Base-by-base conservation (phyloP, 164 flowering plant genomes). In the Vitis labrusca region DNA sequence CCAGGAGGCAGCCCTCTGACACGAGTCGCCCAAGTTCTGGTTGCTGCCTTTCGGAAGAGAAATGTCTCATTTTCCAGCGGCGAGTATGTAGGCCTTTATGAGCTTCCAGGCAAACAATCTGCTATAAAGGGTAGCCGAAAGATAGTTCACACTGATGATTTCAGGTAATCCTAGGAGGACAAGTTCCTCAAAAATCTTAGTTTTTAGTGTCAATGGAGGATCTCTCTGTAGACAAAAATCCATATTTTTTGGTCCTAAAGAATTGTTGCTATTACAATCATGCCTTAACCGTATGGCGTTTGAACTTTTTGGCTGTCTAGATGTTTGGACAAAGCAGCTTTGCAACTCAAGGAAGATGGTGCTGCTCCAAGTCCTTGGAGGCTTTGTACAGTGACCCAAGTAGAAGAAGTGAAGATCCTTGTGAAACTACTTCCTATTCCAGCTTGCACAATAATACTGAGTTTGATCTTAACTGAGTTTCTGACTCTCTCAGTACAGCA, bases 1-100 rank as follows among this genome's bases (percentile, higher is more conserved):
- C 99, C 99, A 0, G 99, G 99, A 32, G 99, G 99, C 59, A 94
- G 99, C 73, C 99, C 99, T 47, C 78, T 94, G 37, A 92, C 97
- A 8, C 82, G 99, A n/a, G 94, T 94, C 54, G 94, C 97, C 32
- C 97, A 92, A 67, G 99, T 94, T 57, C 76, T 94, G 13, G 90
- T 88, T 71, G 99, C 97, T 53, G 97, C 99, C n/a, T 88, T 78
- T 65, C 73, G 88, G 53, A 94, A 94, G 81, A 83, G 97, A 70
- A 82, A 80, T 12, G 83, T 76, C 37, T 62, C 91, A 2, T 94
- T 91, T 62, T 74, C 88, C 10, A 85, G 89, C 69, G 82, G 97
- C 59, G 99, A 92, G 70, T 79, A 78, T 1, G 76, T 92, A 32
- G 97, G 97, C 27, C 81, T 94, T 59, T 92, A 89, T 74, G 99